These are phyloP conservation scores for Zygosaccharomyces lentus DNA, from an alignment of 805 yeast genomes.

Conservation along the genomic window DNA sequence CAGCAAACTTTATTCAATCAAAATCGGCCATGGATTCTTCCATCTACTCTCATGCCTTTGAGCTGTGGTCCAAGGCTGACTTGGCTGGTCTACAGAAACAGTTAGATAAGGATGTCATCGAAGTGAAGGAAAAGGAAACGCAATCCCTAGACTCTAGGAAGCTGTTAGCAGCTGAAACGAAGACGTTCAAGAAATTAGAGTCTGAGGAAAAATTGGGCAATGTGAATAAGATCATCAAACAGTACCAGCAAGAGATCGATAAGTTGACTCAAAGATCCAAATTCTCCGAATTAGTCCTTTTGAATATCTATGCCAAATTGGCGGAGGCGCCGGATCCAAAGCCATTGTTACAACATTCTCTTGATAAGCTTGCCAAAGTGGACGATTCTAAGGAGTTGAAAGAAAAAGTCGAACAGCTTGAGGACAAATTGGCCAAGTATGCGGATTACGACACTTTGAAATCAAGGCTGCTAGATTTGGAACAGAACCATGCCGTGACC, in stretches of 20 bases:
- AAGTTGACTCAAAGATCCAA: constrained; percentile 72
- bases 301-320: constrained; percentile 66
- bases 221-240: constrained; percentile 49
- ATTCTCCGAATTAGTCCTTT: constrained; percentile 64
- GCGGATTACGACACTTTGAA: constrained; percentile 81
- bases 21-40: constrained; percentile 26
- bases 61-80: constrained; percentile 72
- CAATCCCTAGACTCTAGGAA: constrained; percentile 66
- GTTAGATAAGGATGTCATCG: constrained; percentile 70
- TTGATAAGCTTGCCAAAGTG: constrained; percentile 56
- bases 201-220: constrained; percentile 58
- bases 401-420: constrained; percentile 47
- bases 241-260: constrained; percentile 88
- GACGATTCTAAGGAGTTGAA: constrained; percentile 50
- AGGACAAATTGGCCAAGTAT: constrained; percentile 54
- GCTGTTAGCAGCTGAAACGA: constrained; percentile 77
- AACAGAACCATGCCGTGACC: constrained; percentile 55
- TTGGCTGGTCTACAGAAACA: constrained; percentile 64
- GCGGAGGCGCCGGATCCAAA: constrained; percentile 94
- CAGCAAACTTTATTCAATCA: not conserved
- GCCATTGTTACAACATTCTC: constrained; percentile 67
- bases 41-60: constrained; percentile 48
- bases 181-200: constrained; percentile 64
- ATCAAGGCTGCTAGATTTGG: constrained; percentile 53
- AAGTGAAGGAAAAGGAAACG: constrained; percentile 66